A percentile compares a stretch with the other conserved stretches of the same genome.
These are phyloP conservation scores for Polygonum maritimum DNA, from an alignment of 148 eudicot genomes.

Conservation along the genomic window DNA sequence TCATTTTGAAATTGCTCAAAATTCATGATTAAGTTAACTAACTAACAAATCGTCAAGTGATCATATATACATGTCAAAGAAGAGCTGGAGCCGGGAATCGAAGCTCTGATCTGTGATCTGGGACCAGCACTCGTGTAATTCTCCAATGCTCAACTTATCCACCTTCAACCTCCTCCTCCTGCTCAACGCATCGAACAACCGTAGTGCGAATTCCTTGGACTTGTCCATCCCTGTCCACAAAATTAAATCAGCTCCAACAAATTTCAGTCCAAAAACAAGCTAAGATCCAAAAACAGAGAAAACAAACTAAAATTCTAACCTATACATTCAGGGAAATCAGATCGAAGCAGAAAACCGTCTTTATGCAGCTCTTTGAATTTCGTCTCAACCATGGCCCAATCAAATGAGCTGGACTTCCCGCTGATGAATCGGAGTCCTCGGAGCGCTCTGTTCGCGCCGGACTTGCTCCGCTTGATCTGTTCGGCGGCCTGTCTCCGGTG, in stretches of 20 bases:
- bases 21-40: not conserved
- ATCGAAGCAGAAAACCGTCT: slow-evolving; percentile 53
- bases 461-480: slow-evolving; percentile 74
- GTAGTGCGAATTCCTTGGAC: slow-evolving; percentile 77
- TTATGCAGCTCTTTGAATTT: slow-evolving; percentile 57
- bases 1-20: not conserved
- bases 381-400: slow-evolving; percentile 60
- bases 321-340: slow-evolving; percentile 89
- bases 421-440: slow-evolving; percentile 78
- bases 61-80: slow-evolving; percentile 86
- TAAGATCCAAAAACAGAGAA: slow-evolving; percentile 1
- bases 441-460: slow-evolving; percentile 79
- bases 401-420: slow-evolving; percentile 31
- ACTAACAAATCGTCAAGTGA: not conserved
- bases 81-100: slow-evolving; percentile 96
- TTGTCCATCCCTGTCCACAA: slow-evolving; percentile 66
- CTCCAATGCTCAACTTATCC: slow-evolving; percentile 72
- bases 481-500: slow-evolving; percentile 50
- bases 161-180: slow-evolving; percentile 71
- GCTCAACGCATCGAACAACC: slow-evolving; percentile 76
- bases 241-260: not conserved
- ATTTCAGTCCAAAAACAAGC: not conserved
- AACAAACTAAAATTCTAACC: slow-evolving; percentile 44
- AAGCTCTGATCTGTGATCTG: slow-evolving; percentile 89
- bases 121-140: slow-evolving; percentile 76